Percentiles rank a stretch among this genome's conserved stretches.
Evolutionary conservation across 371 early-diverging fungal genomes (phyloP).

Genomic region (Zopfochytrium polystomum): DNA sequence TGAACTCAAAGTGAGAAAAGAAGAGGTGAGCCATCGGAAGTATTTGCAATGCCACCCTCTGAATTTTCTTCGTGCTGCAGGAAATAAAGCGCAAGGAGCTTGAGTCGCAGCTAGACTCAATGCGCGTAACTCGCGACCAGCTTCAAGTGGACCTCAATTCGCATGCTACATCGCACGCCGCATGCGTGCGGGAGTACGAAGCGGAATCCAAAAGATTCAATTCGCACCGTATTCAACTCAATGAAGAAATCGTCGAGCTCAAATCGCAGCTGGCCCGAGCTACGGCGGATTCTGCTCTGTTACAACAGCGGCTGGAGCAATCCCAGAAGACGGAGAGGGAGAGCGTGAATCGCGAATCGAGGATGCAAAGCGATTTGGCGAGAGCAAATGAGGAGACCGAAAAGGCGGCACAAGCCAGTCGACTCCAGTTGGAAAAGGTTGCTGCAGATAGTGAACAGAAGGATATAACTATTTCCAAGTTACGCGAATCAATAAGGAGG

Average conservation of each 20-base stretch:
- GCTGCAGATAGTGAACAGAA: too few relatives aligned
- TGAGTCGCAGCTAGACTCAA: conserved; percentile 22
- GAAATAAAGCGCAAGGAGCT: conserved; percentile 27
- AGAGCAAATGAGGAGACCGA: conserved; percentile 13
- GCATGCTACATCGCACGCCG: conserved; percentile 11
- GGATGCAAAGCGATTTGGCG: too few relatives aligned
- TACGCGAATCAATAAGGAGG: too few relatives aligned
- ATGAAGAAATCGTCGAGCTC: conserved; percentile 12
- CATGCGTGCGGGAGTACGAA: conserved; percentile 28
- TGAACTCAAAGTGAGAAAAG: conserved; percentile 31
- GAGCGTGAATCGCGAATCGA: conserved; percentile 1
- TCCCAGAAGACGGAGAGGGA: conserved; percentile 1
- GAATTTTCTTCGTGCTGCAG: conserved; percentile 13
- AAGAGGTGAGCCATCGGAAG: conserved; percentile 28
- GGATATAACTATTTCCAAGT: too few relatives aligned
- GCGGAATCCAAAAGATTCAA: conserved; percentile 26
- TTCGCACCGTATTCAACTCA: conserved; percentile 17
- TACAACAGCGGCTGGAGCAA: too few relatives aligned
- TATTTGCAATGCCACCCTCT: not conserved
- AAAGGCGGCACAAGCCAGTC: conserved; percentile 1
- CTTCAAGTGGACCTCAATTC: conserved; percentile 25
- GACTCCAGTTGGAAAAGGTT: conserved; percentile 11
- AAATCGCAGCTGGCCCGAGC: conserved; percentile 14
- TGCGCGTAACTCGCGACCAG: conserved; percentile 20
- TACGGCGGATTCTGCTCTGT: conserved; percentile 24